Evolutionary conservation across 2,329 filamentous ascomycete species (phyloP).

Genomic region (Blumeriella jaapii): DNA sequence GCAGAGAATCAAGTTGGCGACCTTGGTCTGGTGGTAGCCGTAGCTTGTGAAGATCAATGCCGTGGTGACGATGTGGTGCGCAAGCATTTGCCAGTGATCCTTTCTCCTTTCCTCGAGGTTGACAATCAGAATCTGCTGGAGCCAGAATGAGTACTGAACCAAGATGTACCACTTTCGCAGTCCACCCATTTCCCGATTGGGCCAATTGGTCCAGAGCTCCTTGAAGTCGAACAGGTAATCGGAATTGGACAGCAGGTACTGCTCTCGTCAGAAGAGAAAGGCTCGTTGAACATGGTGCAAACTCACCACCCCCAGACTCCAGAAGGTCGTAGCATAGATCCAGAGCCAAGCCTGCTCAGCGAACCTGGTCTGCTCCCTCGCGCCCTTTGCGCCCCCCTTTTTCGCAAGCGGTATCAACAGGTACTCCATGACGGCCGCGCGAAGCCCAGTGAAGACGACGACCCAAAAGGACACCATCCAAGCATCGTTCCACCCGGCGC

Average conservation of each 20-base stretch:
- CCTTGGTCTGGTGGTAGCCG: conserved; percentile 73
- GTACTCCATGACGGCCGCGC: conserved; percentile 80
- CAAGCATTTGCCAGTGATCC: conserved; percentile 93
- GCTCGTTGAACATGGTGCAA: background rate
- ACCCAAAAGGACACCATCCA: conserved; percentile 70
- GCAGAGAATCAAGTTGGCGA: conserved; percentile 79
- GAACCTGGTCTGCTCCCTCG: conserved; percentile 71
- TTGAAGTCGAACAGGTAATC: conserved; percentile 66
- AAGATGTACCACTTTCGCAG: conserved; percentile 83
- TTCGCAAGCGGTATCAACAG: conserved; percentile 68
- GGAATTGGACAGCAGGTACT: conserved; percentile 75
- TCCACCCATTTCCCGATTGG: conserved; percentile 60
- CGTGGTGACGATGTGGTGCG: conserved; percentile 85
- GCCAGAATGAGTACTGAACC: conserved; percentile 81
- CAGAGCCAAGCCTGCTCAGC: conserved; percentile 91
- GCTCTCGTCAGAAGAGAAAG: conserved; percentile 15
- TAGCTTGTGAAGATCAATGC: conserved; percentile 72
- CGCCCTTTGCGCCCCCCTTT: conserved; percentile 58
- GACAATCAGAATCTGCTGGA: conserved; percentile 89
- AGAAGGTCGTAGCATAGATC: conserved; percentile 72
- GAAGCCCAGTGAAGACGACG: conserved; percentile 74
- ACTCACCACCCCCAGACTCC: conserved; percentile 71
- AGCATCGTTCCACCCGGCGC: conserved; percentile 66
- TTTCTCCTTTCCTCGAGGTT: conserved; percentile 91
- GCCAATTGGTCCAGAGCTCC: conserved; percentile 78